A percentile compares a stretch with the other conserved stretches of the same genome.
phyloP scores from a whole-genome alignment of 495 filamentous ascomycete species.

The Penicillium subrubescens region DNA sequence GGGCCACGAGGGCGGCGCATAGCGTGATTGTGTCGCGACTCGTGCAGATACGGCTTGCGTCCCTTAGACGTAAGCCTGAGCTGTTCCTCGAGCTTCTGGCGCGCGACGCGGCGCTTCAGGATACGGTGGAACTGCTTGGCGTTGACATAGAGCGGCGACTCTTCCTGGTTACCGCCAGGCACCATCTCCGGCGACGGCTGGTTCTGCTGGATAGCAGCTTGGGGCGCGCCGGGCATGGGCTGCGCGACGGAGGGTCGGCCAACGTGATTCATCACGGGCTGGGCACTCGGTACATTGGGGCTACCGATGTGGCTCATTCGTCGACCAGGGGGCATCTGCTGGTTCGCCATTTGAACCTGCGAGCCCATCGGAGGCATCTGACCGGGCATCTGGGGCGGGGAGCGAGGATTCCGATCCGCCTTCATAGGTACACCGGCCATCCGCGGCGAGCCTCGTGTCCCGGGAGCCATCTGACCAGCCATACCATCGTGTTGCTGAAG shows the following conservation, averaged over 20 bases:
- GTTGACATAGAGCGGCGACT: slow-evolving; percentile 96
- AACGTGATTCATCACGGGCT: slow-evolving; percentile 53
- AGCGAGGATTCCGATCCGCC: slow-evolving; percentile 53
- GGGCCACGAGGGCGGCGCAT: slow-evolving; percentile 95
- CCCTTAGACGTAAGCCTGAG: slow-evolving; percentile 91
- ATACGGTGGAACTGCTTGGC: slow-evolving; percentile 99
- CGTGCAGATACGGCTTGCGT: slow-evolving; percentile 95
- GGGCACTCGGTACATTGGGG: slow-evolving; percentile 46
- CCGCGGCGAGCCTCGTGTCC: slow-evolving; percentile 52
- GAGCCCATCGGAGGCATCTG: slow-evolving; percentile 55
- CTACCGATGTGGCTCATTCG: slow-evolving; percentile 56
- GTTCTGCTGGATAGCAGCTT: slow-evolving; percentile 58
- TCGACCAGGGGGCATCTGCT: slow-evolving; percentile 46
- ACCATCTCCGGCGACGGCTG: slow-evolving; percentile 84
- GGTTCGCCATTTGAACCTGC: slow-evolving; percentile 49
- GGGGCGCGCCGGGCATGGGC: slow-evolving; percentile 52
- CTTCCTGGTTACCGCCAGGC: slow-evolving; percentile 69
- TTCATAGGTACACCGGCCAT: slow-evolving; percentile 55
- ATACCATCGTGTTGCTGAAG: slow-evolving; percentile 54
- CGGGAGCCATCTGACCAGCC: slow-evolving; percentile 48
- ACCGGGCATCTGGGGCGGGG: slow-evolving; percentile 51
- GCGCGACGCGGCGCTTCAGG: slow-evolving; percentile 86
- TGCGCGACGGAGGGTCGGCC: slow-evolving; percentile 51
- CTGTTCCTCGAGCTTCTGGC: slow-evolving; percentile 90
- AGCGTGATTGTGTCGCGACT: slow-evolving; percentile 98